Conservation (phyloP, 257 asterid species). For the Rauvolfia tetraphylla region DNA sequence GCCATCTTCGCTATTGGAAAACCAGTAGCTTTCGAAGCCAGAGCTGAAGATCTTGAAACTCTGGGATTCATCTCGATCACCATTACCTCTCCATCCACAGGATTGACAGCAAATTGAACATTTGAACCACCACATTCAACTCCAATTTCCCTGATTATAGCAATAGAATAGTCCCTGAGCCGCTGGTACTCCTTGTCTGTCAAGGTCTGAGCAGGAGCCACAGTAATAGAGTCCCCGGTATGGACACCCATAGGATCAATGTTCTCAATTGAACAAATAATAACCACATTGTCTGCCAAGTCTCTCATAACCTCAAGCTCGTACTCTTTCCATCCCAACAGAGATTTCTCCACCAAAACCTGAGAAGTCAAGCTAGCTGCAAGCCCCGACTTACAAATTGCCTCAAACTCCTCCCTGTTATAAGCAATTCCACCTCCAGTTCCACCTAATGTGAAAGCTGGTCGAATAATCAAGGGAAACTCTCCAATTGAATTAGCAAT, state of each 20-base stretch:
- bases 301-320: slow-evolving; percentile 99
- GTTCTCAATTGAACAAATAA: slow-evolving; percentile 95
- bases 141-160: slow-evolving; percentile 95
- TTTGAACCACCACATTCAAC: slow-evolving; percentile 99
- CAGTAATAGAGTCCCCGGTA: slow-evolving; percentile 96
- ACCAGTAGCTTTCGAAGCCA: slow-evolving; percentile 99
- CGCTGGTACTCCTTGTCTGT: slow-evolving; percentile 95
- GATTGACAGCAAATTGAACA: slow-evolving; percentile 91
- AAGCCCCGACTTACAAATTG: slow-evolving; percentile 88
- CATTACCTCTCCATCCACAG: slow-evolving; percentile 92
- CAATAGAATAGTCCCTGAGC: slow-evolving; percentile 89
- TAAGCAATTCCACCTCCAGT: slow-evolving; percentile 99
- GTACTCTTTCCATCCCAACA: slow-evolving; percentile 97
- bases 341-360: slow-evolving; percentile 87
- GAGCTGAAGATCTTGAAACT: slow-evolving; percentile 91
- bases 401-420: slow-evolving; percentile 88
- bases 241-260: slow-evolving; percentile 98
- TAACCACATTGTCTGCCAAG: slow-evolving; percentile 95
- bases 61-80: slow-evolving; percentile 98
- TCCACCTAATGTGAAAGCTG: slow-evolving; percentile 94
- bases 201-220: slow-evolving; percentile 97
- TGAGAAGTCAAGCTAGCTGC: slow-evolving; percentile 95
- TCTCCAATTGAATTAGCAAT: slow-evolving; percentile 83
- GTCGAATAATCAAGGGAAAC: slow-evolving; percentile 90
- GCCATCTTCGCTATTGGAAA: slow-evolving; percentile 99